phyloP scores from a whole-genome alignment of 495 filamentous ascomycete genomes.

The Trichoderma gamsii region DNA sequence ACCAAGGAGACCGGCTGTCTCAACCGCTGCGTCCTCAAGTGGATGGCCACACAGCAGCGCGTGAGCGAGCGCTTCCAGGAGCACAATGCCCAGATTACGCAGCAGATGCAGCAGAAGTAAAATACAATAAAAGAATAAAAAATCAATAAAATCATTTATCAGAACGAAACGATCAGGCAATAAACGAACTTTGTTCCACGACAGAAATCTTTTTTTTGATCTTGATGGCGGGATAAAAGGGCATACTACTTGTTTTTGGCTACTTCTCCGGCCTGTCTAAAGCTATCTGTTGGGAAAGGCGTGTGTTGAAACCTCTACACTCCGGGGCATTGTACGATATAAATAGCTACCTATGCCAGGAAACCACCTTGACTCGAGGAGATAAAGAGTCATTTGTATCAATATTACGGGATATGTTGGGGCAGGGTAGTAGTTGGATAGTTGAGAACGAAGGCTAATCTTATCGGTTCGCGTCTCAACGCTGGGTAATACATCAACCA shows the following conservation, averaged over 20 bases:
- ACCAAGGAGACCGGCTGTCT: slow-evolving; percentile 83
- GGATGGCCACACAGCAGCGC: slow-evolving; percentile 78
- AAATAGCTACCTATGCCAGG: not conserved
- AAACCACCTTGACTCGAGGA: not conserved
- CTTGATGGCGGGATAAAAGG: not conserved
- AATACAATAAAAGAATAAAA: not conserved
- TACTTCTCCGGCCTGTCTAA: not conserved
- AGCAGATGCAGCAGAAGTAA: slow-evolving; percentile 53
- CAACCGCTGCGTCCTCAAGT: slow-evolving; percentile 90
- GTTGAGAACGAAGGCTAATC: not conserved
- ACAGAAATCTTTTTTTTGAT: not conserved
- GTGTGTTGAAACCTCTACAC: not conserved
- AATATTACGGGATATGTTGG: not conserved
- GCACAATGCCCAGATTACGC: slow-evolving; percentile 80
- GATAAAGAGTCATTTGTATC: not conserved
- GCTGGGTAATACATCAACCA: not conserved
- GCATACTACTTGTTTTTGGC: not conserved
- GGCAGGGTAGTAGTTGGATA: not conserved
- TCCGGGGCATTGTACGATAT: slow-evolving; percentile 10
- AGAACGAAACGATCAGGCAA: not conserved
- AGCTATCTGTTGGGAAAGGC: not conserved
- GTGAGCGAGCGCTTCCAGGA: slow-evolving; percentile 90
- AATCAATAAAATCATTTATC: not conserved
- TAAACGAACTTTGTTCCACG: not conserved
- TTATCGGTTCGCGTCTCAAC: not conserved